Base-by-base conservation (phyloP, 805 yeast genomes). In the Saccharomycopsis sp. region DNA sequence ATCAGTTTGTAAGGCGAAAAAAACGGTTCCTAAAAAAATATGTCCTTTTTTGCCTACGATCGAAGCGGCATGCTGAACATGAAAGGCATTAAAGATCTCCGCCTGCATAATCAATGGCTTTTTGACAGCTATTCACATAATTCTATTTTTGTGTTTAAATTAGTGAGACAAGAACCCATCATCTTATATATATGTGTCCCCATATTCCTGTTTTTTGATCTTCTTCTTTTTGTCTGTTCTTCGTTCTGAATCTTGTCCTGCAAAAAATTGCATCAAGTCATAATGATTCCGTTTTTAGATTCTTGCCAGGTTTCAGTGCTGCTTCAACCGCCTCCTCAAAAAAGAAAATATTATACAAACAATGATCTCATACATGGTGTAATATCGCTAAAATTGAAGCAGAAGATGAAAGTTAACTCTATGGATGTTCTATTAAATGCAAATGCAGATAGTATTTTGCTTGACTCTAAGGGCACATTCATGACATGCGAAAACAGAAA, bases 391-490 rank as follows among this genome's bases (percentile, higher is more conserved):
- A 59, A 59, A 29, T 24, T 50, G 54, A 59, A 53, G 19, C 60
- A 55, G 23, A 41, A 34, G 17, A 14, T 56, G 12, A 57, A 47
- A 9, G 41, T 56, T 8, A 44, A 41, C 34, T 19, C 56, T 2
- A 25, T 59, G 17, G 57, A 22, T 14, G 56, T 57, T 2, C 22
- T 25, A 2, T 29, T 59, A 20, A 59, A 57, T 24, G 62, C 41
- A 14, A 34, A 47, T n/a, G 44, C 62, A 2, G 38, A 56, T 15
- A 59, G 55, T 14, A 59, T 59, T 23, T 29, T 59, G 9, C 49
- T 56, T 20, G 60, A 59, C 25, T 20, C 41, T 1, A 59, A 59
- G 50, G 62, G 62, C 8, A 52, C 56, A 3, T 56, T 59, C 47
- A 22, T 59, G 12, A 54, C 52, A 19, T 59, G 62, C 29, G 62